Evolutionary conservation across 83 land plant genomes (phyloP).

Genomic region (Diphasiastrum complanatum): DNA sequence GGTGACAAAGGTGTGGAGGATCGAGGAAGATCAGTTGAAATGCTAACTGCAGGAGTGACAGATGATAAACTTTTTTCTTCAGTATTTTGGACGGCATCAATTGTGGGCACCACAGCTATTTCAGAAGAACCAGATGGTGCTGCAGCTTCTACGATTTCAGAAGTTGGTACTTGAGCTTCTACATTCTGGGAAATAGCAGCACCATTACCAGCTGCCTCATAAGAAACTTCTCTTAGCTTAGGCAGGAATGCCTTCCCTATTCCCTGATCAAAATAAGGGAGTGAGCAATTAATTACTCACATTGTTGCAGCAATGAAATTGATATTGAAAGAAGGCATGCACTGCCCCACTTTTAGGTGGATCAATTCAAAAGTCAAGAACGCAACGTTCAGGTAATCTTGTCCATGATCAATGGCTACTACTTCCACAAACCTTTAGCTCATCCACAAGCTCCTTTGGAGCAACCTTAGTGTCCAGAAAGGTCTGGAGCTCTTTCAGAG

Average conservation of each 20-base stretch:
- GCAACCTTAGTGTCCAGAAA: slow-evolving; percentile 78
- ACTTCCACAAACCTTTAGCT: slow-evolving; percentile 63
- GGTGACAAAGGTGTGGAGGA: slow-evolving; percentile 50
- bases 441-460: slow-evolving; percentile 72
- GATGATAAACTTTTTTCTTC: no score
- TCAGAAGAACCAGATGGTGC: slow-evolving; percentile 1
- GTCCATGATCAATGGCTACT: neutral
- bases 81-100: no score
- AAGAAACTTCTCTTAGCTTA: slow-evolving; percentile 12
- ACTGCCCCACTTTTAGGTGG: neutral
- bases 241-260: slow-evolving; percentile 18
- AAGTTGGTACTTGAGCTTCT: slow-evolving; percentile 6
- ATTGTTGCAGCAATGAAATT: neutral
- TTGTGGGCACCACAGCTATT: no score
- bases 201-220: slow-evolving; percentile 3
- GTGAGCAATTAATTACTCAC: no score
- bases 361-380: neutral
- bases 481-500: slow-evolving; percentile 60
- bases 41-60: no score
- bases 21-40: slow-evolving; percentile 17
- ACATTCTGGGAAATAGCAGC: neutral
- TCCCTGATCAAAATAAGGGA: slow-evolving; percentile 9
- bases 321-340: neutral
- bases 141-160: slow-evolving; percentile 25
- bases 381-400: neutral